These are phyloP conservation scores for Fusarium subtropicale DNA, from an alignment of 2,329 filamentous ascomycete species.

Conservation along the genomic window DNA sequence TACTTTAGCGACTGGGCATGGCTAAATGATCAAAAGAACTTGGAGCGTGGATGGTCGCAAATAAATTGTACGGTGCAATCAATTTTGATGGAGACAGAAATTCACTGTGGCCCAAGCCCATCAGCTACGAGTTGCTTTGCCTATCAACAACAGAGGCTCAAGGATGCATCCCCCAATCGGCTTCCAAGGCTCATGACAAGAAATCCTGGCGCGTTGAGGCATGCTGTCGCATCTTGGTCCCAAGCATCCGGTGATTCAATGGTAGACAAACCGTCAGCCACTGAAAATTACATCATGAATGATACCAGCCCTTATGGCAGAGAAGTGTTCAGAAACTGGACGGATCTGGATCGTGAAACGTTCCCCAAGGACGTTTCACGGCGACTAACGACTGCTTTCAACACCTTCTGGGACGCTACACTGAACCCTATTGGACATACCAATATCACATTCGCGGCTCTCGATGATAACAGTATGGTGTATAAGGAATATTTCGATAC, in stretches of 20 bases:
- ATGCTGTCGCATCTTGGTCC: background rate
- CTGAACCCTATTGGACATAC: background rate
- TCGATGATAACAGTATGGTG: background rate
- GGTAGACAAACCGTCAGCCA: background rate
- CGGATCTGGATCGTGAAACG: fast-evolving
- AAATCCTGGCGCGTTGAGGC: background rate
- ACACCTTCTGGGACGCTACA: background rate
- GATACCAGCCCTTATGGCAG: fast-evolving
- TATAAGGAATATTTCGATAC: background rate
- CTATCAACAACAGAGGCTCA: background rate
- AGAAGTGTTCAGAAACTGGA: background rate
- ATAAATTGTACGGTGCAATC: background rate
- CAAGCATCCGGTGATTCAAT: background rate
- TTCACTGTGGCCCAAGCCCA: background rate
- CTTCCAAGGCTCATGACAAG: background rate
- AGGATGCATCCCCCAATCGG: fast-evolving
- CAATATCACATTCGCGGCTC: fast-evolving
- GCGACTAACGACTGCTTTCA: background rate
- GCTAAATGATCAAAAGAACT: too few species aligned
- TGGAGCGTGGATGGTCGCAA: too few species aligned
- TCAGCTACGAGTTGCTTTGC: background rate
- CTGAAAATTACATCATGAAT: background rate
- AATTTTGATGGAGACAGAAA: background rate
- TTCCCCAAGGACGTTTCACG: background rate
- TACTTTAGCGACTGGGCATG: background rate